Conservation (phyloP, 2,329 filamentous ascomycete genomes). For the Chalaropsis thielavioides region DNA sequence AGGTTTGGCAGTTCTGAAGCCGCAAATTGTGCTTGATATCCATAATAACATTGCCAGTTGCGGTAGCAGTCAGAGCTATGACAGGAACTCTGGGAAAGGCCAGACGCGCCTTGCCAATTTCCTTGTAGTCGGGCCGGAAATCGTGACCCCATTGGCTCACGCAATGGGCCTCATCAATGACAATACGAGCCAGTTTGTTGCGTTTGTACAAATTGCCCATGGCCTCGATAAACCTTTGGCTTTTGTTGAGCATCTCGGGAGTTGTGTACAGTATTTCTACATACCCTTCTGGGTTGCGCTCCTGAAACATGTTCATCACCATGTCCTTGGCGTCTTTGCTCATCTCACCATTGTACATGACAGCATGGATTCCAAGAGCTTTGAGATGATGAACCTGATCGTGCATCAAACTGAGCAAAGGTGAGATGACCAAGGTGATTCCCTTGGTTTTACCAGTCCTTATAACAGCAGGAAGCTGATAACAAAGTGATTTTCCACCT, state of each 20-base stretch:
- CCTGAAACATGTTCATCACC: slow-evolving; percentile 50
- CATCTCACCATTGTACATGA: slow-evolving; percentile 67
- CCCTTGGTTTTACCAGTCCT: slow-evolving; percentile 66
- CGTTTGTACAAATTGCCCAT: slow-evolving; percentile 55
- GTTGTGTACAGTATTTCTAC: slow-evolving; percentile 89
- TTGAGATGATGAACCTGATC: slow-evolving; percentile 82
- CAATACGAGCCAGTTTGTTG: slow-evolving; percentile 67
- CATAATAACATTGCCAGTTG: slow-evolving; percentile 79
- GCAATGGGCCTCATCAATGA: slow-evolving; percentile 98
- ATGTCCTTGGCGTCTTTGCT: slow-evolving; percentile 44
- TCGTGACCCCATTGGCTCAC: slow-evolving; percentile 99
- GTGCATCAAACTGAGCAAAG: slow-evolving; percentile 88
- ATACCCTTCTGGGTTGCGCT: slow-evolving; percentile 53
- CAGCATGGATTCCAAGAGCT: slow-evolving; percentile 61
- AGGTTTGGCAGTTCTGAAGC: slow-evolving; percentile 63
- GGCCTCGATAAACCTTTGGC: slow-evolving; percentile 47
- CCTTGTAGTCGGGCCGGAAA: slow-evolving; percentile 91
- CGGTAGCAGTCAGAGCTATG: slow-evolving; percentile 91
- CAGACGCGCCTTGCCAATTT: slow-evolving; percentile 56
- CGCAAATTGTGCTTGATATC: slow-evolving; percentile 87
- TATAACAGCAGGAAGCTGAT: slow-evolving; percentile 82
- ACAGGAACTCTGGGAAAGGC: slow-evolving; percentile 69
- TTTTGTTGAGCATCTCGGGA: slow-evolving; percentile 91
- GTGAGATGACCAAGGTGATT: slow-evolving; percentile 89
- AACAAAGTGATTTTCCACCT: slow-evolving; percentile 91